Conservation (phyloP, 2,329 filamentous ascomycete species). For the Ceratocystis variospora region DNA sequence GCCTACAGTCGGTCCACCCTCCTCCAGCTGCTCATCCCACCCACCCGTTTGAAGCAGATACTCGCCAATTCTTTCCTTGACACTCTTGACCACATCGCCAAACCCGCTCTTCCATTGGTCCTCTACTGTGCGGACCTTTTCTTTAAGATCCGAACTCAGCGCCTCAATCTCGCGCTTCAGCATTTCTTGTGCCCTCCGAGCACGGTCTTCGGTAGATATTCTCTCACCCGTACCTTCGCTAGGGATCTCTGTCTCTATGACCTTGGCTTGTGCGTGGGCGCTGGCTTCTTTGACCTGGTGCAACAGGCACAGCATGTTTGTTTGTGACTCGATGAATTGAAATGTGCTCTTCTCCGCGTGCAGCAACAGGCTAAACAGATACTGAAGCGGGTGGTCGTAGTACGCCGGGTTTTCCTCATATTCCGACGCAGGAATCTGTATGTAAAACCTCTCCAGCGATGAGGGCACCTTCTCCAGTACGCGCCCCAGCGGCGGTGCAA, state of each 20-base stretch:
- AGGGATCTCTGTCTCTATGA: conserved; percentile 48
- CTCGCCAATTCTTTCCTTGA: conserved; percentile 59
- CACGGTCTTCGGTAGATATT: conserved; percentile 27
- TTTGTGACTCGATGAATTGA: conserved; percentile 93
- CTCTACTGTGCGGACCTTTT: conserved; percentile 82
- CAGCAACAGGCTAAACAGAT: conserved; percentile 69
- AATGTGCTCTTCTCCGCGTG: conserved; percentile 89
- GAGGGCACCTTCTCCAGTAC: conserved; percentile 68
- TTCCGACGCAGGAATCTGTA: conserved; percentile 67
- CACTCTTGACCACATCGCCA: conserved; percentile 58
- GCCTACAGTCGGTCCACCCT: conserved; percentile 34
- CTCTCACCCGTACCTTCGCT: conserved; percentile 25
- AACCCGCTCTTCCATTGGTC: conserved; percentile 81
- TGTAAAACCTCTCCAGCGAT: conserved; percentile 44
- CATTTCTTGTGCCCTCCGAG: conserved; percentile 39
- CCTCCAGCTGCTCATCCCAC: conserved; percentile 67
- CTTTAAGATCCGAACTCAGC: conserved; percentile 77
- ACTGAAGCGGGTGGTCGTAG: conserved; percentile 68
- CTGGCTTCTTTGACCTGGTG: conserved; percentile 80
- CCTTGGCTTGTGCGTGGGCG: conserved; percentile 52
- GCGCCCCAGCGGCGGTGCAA: conserved; percentile 66
- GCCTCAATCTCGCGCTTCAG: conserved; percentile 52
- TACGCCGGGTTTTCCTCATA: conserved; percentile 78
- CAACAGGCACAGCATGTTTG: conserved; percentile 73
- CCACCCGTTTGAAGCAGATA: conserved; percentile 68